Base-by-base conservation (phyloP, 441 rosid genomes). In the Pelargonium australe region DNA sequence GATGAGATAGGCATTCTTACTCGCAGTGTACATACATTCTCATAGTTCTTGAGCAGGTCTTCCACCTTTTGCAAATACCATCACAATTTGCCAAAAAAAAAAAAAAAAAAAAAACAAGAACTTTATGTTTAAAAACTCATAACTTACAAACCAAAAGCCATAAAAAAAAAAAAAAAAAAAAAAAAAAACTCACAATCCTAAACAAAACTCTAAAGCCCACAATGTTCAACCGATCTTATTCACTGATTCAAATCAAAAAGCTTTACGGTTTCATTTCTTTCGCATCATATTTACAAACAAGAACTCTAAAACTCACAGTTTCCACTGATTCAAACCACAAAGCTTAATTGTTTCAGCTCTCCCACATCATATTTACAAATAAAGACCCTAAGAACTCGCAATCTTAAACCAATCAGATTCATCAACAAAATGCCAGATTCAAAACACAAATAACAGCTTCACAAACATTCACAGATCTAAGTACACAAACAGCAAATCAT, bases 1-100 rank as follows among this genome's bases (percentile, higher is more conserved):
- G 95, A 83, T 1, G 95, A 90, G 68, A 92, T 92, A 0, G 98
- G 98, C 98, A 92, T 92, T 70, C 96, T 79, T 12, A 90, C 95
- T 9, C 96, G 87, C 72, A 92, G 69, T 0, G 95, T 92, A 66
- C 95, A 92, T 7, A 90, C 96, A 55, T 92, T 92, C 58, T 90
- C 93, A 60, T 86, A 92, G 74, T 92, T 89, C 81, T 83, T 83
- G 44, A 92, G 89, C 82, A 92, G 61, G 57, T 92, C 95, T 70
- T 92, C 98, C 49, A 87, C 96, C 96, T 89, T 49, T 64, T 51
- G n/a, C 63, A 73, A 58, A 60, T 17, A 45, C 45, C 11, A 72
- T 6, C 37, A 47, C 53, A 47, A 47, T 9, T 47, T 9, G 53
- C 53, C 44, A 73, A 66, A 64, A 34, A 65, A n/a, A n/a, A n/a